Base-by-base conservation (phyloP, 352 stramenopile genomes). In the Phytophthora pseudosyringae region DNA sequence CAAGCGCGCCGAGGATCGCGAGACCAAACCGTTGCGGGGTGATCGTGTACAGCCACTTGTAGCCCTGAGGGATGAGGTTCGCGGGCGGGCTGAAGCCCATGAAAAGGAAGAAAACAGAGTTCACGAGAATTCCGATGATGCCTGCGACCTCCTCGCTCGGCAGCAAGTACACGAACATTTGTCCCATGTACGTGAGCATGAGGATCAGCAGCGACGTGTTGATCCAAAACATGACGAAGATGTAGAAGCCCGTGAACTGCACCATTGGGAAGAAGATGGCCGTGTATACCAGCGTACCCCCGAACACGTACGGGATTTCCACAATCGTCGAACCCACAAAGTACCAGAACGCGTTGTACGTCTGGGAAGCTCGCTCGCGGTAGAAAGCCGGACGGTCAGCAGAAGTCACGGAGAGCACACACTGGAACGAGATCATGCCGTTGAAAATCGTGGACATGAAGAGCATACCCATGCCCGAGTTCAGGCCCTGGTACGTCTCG, bases 321-420 rank as follows among this genome's bases (percentile, higher is more conserved):
- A 21, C 21, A 21, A 21, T 21, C 21, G 21, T 21, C 21, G 21
- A 21, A 2, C 21, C 21, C 21, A 21, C 21, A 39, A 76, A 77
- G 57, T 97, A 91, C 61, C 85, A 80, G 18, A 70, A 62, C 9
- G 81, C 57, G 47, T 85, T 76, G 63, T 98, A 98, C 54, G 93
- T 96, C 52, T 90, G 61, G 13, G 86, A 81, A 28, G 83, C 70
- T 36, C 89, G 81, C 50, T 85, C 76, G 4, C 90, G 75, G n/a
- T 98, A 97, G 63, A 92, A 98, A 43, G 90, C 86, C n/a, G 90
- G 84, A 18, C 90, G 75, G 57, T 97, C 86, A 16, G 76, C 75
- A 56, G 85, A 73, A 43, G 94, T 80, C 6, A 96, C 67, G 3
- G 86, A 75, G 5, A 97, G 48, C 7, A 90, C 81, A 3, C 71